phyloP scores from a whole-genome alignment of 2,329 filamentous ascomycete genomes.

The Aspergillus glaucus region DNA sequence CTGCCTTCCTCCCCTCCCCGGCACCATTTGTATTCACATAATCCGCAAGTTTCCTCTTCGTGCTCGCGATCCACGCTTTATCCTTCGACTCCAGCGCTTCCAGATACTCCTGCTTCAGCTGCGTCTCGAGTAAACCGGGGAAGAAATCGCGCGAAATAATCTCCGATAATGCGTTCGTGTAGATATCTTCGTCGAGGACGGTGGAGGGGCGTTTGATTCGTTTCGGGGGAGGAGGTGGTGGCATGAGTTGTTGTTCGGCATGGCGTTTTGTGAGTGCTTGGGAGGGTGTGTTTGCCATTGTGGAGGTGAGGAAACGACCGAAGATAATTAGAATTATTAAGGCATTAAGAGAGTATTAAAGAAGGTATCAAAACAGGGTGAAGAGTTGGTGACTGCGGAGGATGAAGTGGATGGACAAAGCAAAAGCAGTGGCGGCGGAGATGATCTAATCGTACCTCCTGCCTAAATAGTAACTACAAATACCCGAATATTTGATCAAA shows the following conservation, averaged over 20 bases:
- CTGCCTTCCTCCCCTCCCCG: slow-evolving; percentile 25
- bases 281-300: slow-evolving; percentile 7
- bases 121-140: slow-evolving; percentile 76
- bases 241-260: slow-evolving; percentile 62
- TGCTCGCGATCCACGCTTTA: slow-evolving; percentile 76
- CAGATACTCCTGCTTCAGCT: slow-evolving; percentile 86
- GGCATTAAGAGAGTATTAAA: no score
- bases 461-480: no score
- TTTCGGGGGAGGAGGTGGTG: slow-evolving; percentile 75
- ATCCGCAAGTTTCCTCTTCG: slow-evolving; percentile 55
- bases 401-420: no score
- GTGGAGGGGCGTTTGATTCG: slow-evolving; percentile 85
- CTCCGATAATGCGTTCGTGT: slow-evolving; percentile 81
- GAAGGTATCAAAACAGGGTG: no score
- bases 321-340: no score
- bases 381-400: no score
- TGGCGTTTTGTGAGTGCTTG: slow-evolving; percentile 31
- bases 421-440: no score
- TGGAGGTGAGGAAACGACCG: no score
- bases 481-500: no score
- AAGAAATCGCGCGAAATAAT: slow-evolving; percentile 98
- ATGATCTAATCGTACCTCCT: no score
- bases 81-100: slow-evolving; percentile 85
- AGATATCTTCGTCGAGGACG: slow-evolving; percentile 88
- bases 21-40: slow-evolving; percentile 52